Base-by-base conservation (phyloP, 139 green algal genomes). In the Micromonas commoda region DNA sequence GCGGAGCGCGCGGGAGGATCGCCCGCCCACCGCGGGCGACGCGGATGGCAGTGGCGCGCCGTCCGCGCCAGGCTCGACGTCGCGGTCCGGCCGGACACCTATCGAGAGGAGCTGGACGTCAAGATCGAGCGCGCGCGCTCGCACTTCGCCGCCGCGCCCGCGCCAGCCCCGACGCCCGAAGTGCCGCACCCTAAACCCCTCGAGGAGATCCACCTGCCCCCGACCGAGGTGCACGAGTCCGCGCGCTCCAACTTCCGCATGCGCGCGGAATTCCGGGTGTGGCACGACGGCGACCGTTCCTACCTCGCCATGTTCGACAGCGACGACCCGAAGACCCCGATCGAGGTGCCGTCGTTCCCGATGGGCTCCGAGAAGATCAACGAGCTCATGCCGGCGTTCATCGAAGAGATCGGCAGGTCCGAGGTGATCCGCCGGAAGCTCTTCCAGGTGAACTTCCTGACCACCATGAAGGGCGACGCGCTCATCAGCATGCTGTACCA, bases 401-500 rank as follows among this genome's bases (percentile, higher is more conserved):
- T 90, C 45, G 31, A 82, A 26, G 79, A 84, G 53, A 80, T 90
- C 24, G 31, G 24, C 24, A 26, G 16, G 26, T 64, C 23, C 2
- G 6, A 73, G 53, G 57, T 37, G 37, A 31, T 81, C 24, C 34
- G 53, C 16, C 80, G 75, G 45, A 83, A 82, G 51, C 67, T 83
- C 1, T 83, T 83, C 37, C 72, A 78, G 72, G 72, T 61, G 72
- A 61, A 75, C 23, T 71, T 78, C 29, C 54, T 78, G 20, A 68
- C 72, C 3, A 53, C 54, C 52, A 78, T 9, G 9, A 78, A 23
- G 16, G 57, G 51, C 13, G 72, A 78, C 28, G 72, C 53, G 33
- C 91, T 97, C 87, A 84, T 96, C 3, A 92, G 88, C 0, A 70
- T 97, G 57, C 79, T 94, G 16, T 97, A 97, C 78, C 90, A 96